phyloP scores from a whole-genome alignment of 2,329 filamentous ascomycete genomes.

The Curvularia lunata region DNA sequence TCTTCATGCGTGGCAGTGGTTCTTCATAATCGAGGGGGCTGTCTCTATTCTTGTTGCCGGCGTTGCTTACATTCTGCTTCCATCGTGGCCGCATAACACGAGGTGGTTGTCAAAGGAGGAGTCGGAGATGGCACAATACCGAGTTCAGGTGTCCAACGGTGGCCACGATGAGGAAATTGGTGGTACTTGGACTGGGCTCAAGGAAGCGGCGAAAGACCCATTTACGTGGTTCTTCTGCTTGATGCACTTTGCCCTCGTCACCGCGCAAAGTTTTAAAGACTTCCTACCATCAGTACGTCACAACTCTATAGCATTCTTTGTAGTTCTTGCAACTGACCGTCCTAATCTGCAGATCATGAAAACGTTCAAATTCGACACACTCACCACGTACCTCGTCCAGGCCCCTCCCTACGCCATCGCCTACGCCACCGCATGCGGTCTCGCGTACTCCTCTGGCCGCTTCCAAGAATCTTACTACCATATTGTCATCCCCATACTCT shows the following conservation, averaged over 20 bases:
- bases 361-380: conserved; percentile 25
- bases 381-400: conserved; percentile 51
- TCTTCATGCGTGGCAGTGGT: conserved; percentile 53
- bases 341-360: conserved; percentile 21
- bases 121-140: conserved; percentile 37
- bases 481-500: conserved; percentile 32
- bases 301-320: background rate
- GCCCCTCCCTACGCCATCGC: conserved; percentile 50
- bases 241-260: conserved; percentile 50
- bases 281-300: conserved; percentile 38
- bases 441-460: conserved; percentile 38
- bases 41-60: conserved; percentile 53
- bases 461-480: conserved; percentile 41
- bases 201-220: conserved; percentile 48
- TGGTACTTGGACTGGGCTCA: conserved; percentile 50
- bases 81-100: conserved; percentile 28
- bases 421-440: conserved; percentile 31
- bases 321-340: background rate
- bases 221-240: conserved; percentile 52
- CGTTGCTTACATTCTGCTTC: conserved; percentile 41
- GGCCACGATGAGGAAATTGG: conserved; percentile 49
- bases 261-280: conserved; percentile 43
- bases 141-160: conserved; percentile 38
- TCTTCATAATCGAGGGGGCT: conserved; percentile 62
- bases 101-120: conserved; percentile 26